Evolutionary conservation across 2,329 filamentous ascomycete species (phyloP), one percentile per base, ranked within the genome.

Genomic region (Cladosporium sp.): DNA sequence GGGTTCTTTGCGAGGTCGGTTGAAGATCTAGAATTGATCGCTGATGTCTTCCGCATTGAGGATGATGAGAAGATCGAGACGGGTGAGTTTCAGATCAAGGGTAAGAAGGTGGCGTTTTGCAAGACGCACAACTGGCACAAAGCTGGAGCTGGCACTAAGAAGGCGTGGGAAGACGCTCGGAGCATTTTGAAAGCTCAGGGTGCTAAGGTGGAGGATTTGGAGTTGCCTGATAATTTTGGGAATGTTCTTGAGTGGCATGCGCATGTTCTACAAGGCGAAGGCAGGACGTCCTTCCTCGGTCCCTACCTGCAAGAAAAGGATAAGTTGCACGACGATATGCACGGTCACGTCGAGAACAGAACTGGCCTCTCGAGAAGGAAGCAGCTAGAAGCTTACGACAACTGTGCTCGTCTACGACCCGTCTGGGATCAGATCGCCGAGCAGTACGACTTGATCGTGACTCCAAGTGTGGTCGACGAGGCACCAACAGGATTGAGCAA

Each of bases 1-100:
- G 86, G 87, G 1, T 73, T 87, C 15, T 88, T 82, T 59, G 78
- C 83, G 0, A 79, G 86, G 0, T 79, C 75, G 3, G 74, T 86
- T 0, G 79, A 79, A 1, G 87, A 89, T 59, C 67, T 89, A 0
- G 72, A 84, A 34, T 68, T 88, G 0, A 67, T 89, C 0, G 75
- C 80, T 1, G 77, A 81, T 7, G 73, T 81, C 0, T 86, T 88
- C 58, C 73, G 73, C 1, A 65, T 89, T 0, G 64, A 73, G 2
- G 84, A 87, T 59, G 81, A 86, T 58, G 70, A 76, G 1, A 67
- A 70, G 1, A 20, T 62, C 0, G 52, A 61, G 0, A 6, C 5
- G 3, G 8, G 19, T 12, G 30, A 20, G 3, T 42, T 47, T 11
- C 25, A 61, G n/a, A 66, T 87, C 2, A 68, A 71, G 0, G 80